phyloP scores from a whole-genome alignment of 495 filamentous ascomycete species.

The Podospora anserina region DNA sequence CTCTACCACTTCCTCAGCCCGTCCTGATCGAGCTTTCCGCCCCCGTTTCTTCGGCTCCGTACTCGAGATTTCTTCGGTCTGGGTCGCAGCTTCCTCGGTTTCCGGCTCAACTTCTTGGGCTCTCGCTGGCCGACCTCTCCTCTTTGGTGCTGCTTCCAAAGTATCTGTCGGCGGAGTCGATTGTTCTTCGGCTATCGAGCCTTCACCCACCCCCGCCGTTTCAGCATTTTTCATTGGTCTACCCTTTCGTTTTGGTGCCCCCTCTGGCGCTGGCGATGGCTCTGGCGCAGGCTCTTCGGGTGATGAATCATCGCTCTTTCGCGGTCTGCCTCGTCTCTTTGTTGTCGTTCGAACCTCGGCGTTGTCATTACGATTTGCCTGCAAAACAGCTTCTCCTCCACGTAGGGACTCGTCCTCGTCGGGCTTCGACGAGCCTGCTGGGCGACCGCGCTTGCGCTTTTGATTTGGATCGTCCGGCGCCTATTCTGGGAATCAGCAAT shows the following conservation, averaged over 20 bases:
- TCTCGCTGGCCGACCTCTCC: not conserved
- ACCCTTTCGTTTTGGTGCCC: not conserved
- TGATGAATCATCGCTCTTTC: conserved; percentile 14
- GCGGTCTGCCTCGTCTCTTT: conserved; percentile 26
- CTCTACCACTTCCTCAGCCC: not conserved
- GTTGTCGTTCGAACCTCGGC: not conserved
- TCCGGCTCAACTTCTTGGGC: not conserved
- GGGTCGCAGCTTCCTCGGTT: not conserved
- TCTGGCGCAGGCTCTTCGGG: conserved; percentile 3
- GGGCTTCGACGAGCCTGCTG: conserved; percentile 37
- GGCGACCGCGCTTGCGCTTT: conserved; percentile 44
- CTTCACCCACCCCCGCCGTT: not conserved
- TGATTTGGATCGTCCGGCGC: conserved; percentile 35
- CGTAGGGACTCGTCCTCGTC: conserved; percentile 35
- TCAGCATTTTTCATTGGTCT: not conserved
- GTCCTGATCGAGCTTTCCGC: not conserved
- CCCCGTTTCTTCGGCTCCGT: not conserved
- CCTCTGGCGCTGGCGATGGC: not conserved
- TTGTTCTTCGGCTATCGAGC: not conserved
- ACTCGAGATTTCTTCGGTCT: not conserved
- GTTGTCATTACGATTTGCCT: not conserved
- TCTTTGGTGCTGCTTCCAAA: not conserved
- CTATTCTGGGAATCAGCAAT: conserved; percentile 25
- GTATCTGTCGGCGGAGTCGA: not conserved
- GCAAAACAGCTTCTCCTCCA: not conserved